A percentile compares a stretch with the other conserved stretches of the same genome.
Conservation (phyloP, 225 moss, liverwort and hornwort genomes). For the Pseudisothecium myosuroides region DNA sequence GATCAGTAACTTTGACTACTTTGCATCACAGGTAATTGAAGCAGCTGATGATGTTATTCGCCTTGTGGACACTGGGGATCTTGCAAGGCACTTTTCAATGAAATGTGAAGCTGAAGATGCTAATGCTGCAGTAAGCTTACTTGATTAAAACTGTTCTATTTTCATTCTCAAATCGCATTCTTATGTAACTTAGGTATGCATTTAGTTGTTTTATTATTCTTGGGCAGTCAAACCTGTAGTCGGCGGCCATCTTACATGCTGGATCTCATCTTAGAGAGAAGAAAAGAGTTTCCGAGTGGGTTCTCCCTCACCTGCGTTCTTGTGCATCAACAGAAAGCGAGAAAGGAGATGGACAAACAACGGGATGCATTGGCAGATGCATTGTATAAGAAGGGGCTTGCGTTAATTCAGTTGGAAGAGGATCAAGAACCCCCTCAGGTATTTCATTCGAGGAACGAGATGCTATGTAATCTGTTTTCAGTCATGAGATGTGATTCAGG, state of each 20-base stretch:
- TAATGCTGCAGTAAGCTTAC: conserved; percentile 45
- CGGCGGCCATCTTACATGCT: neutral
- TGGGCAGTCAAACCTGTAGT: neutral
- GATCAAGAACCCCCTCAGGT: conserved; percentile 28
- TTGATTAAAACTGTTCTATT: neutral
- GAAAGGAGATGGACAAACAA: conserved; percentile 86
- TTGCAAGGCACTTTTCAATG: conserved; percentile 86
- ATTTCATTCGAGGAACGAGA: neutral
- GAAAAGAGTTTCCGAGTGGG: neutral
- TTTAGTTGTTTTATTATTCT: neutral
- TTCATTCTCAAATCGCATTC: neutral
- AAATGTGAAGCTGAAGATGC: conserved; percentile 80
- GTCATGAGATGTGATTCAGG: neutral
- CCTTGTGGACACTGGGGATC: conserved; percentile 65
- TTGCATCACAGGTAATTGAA: conserved; percentile 51
- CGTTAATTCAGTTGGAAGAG: conserved; percentile 58
- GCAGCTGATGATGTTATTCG: conserved; percentile 78
- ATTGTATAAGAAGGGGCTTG: conserved; percentile 85
- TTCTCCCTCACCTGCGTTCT: neutral
- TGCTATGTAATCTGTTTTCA: neutral
- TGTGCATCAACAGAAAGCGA: conserved; percentile 60
- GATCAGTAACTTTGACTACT: neutral
- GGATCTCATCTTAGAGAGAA: neutral
- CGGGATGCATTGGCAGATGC: conserved; percentile 94
- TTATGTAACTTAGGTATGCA: neutral